Evolutionary conservation across 1,284 basidiomycete genomes (phyloP).

Genomic region (Melampsora americana): DNA sequence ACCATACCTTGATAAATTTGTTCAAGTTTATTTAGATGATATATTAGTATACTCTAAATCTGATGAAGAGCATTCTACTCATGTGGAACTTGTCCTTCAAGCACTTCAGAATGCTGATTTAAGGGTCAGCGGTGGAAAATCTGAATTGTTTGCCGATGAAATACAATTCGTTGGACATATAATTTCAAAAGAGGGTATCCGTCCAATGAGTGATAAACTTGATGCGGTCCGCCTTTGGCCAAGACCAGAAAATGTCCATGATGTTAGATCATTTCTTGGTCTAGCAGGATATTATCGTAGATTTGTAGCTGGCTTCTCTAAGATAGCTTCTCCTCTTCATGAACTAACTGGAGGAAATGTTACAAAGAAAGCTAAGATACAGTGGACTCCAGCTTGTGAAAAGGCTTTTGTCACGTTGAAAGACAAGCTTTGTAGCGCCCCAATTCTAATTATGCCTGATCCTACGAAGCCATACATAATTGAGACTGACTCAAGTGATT

Average conservation of each 20-base stretch:
- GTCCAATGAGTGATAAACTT: constrained; percentile 12
- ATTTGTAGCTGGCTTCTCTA: too few relatives aligned
- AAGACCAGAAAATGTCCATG: background rate
- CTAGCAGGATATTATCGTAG: constrained; percentile 1
- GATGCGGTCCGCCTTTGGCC: constrained; percentile 5
- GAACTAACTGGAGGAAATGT: background rate
- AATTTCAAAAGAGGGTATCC: background rate
- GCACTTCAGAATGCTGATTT: too few relatives aligned
- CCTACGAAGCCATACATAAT: background rate
- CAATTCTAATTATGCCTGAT: background rate
- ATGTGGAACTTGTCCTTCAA: too few relatives aligned
- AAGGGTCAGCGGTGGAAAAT: too few relatives aligned
- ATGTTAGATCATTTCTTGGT: constrained; percentile 17
- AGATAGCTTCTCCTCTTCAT: constrained; percentile 7
- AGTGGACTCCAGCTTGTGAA: background rate
- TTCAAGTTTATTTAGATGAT: constrained; percentile 20
- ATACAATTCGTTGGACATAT: background rate
- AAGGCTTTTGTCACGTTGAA: background rate
- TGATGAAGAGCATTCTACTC: background rate
- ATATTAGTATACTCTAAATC: constrained; percentile 10
- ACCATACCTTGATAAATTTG: constrained; percentile 11
- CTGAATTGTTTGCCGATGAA: too few relatives aligned
- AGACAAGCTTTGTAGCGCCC: background rate
- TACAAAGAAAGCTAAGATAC: background rate
- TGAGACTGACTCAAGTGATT: background rate